Percentiles rank a stretch among this genome's conserved stretches.
phyloP scores from a whole-genome alignment of 2,329 filamentous ascomycete genomes.

The Calonectria montana region DNA sequence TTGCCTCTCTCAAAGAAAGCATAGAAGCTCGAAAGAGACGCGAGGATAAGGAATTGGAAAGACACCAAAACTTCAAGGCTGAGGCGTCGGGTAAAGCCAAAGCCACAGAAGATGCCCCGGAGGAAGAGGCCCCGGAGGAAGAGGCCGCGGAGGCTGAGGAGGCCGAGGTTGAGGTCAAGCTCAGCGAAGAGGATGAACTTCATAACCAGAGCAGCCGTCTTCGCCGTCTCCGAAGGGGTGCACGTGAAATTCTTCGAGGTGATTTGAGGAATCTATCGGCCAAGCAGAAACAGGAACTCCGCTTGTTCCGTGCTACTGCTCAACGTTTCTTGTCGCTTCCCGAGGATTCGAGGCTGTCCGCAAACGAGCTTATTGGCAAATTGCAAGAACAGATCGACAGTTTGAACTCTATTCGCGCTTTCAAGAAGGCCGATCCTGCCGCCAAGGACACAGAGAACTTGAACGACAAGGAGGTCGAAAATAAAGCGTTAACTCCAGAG shows the following conservation, averaged over 20 bases:
- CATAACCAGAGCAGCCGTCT: conserved; percentile 40
- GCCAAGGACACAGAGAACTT: conserved; percentile 15
- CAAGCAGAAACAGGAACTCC: conserved; percentile 80
- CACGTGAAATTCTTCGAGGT: conserved; percentile 51
- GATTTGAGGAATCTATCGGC: conserved; percentile 67
- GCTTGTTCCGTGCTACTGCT: conserved; percentile 75
- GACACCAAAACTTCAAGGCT: conserved; percentile 28
- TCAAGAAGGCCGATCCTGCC: conserved; percentile 44
- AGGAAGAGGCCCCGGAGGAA: conserved; percentile 35
- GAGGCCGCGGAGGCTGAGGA: conserved; percentile 37
- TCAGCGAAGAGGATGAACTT: conserved; percentile 40
- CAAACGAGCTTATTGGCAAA: conserved; percentile 45
- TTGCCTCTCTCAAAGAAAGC: conserved; percentile 39
- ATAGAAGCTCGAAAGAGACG: conserved; percentile 43
- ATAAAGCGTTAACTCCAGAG: conserved; percentile 31
- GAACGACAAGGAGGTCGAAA: background rate
- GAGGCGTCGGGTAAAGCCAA: background rate
- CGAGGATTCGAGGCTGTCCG: conserved; percentile 44
- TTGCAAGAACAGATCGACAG: conserved; percentile 49
- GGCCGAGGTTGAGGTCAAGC: conserved; percentile 39
- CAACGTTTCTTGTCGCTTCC: conserved; percentile 66
- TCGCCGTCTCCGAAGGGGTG: conserved; percentile 46
- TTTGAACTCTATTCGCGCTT: conserved; percentile 46
- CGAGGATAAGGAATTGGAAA: conserved; percentile 40
- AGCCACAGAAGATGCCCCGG: conserved; percentile 15